Base-by-base conservation (phyloP, 2,329 filamentous ascomycete species). In the Alternaria triticimaculans region DNA sequence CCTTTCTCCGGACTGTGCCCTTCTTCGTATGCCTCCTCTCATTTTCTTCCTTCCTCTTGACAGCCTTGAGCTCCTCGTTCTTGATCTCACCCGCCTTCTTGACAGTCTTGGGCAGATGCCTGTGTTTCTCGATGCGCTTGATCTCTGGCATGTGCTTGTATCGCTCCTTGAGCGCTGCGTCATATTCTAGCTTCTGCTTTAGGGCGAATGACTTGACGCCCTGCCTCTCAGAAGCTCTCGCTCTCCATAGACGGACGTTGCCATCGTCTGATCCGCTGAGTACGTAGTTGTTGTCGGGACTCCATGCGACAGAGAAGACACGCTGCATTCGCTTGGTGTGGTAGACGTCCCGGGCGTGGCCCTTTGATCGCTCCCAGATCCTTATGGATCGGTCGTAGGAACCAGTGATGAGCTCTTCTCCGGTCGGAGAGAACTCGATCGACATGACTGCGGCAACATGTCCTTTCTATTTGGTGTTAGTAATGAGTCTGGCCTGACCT, bases 51-150 rank as follows among this genome's bases (percentile, higher is more conserved):
- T 90, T 90, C 73, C 93, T 87, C 88, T 97, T 97, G 80, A 97
- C 92, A 33, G 92, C 88, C 80, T 89, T 89, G 73, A 97, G 80
- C 81, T 98, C 96, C 77, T 96, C 93, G 62, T 84, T 84, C 88
- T 99, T 99, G 82, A 98, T 98, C 84, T 97, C 92, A 53, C 87
- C 89, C 5, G 95, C 95, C 88, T 97, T 98, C 90, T 97, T 97
- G 70, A 98, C 89, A 61, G 94, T 89, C 85, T 94, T 93, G 20
- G 96, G 96, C 66, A 97, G 83, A 82, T 98, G 96, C 66, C 96
- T 89, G 81, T 99, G 96, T 56, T 94, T 88, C 74, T 90, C 90
- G 80, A 99, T 99, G 58, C 96, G 88, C 73, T 89, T 88, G 71
- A 99, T 92, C 82, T 99, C 95, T 54, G 96, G 96, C 94, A 99